A percentile compares a stretch with the other conserved stretches of the same genome.
Evolutionary conservation across 1,284 basidiomycete genomes (phyloP).

Genomic region (Ustilago cynodontis): DNA sequence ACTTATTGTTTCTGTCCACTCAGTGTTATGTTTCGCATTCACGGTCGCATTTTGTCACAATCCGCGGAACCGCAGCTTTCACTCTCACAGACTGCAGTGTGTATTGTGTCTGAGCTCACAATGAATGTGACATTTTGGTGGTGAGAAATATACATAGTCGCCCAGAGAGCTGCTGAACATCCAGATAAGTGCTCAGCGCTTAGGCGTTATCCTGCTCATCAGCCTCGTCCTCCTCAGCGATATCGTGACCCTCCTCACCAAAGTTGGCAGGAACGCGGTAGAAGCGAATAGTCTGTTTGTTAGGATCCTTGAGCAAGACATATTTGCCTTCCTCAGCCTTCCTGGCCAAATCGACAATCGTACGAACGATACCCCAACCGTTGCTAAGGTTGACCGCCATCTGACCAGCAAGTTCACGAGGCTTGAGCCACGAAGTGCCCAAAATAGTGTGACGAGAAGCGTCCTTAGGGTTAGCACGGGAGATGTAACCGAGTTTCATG

Average conservation of each 20-base stretch:
- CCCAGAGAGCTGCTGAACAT: no score
- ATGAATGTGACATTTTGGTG: constrained; percentile 16
- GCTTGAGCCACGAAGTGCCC: constrained; percentile 93
- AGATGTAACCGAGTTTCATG: constrained; percentile 97
- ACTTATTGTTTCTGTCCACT: neutral
- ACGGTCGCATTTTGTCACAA: neutral
- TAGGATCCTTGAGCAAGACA: constrained; percentile 69
- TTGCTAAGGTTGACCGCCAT: constrained; percentile 95
- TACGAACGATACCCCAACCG: constrained; percentile 93
- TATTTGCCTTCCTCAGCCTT: constrained; percentile 63
- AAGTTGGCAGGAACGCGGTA: constrained; percentile 90
- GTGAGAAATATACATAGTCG: constrained; percentile 2
- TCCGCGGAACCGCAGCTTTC: neutral
- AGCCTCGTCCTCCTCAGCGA: constrained; percentile 74
- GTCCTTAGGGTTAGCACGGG: constrained; percentile 91
- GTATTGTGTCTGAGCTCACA: neutral
- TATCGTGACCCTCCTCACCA: constrained; percentile 75
- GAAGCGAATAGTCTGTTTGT: constrained; percentile 84
- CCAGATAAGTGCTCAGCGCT: neutral
- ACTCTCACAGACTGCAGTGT: neutral
- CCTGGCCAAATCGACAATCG: constrained; percentile 65
- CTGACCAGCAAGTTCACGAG: constrained; percentile 91
- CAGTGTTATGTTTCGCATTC: neutral
- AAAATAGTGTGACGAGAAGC: constrained; percentile 95
- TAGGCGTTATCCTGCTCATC: constrained; percentile 35